Evolutionary conservation across 495 filamentous ascomycete species (phyloP).

Genomic region (Tetracladium setigerum): DNA sequence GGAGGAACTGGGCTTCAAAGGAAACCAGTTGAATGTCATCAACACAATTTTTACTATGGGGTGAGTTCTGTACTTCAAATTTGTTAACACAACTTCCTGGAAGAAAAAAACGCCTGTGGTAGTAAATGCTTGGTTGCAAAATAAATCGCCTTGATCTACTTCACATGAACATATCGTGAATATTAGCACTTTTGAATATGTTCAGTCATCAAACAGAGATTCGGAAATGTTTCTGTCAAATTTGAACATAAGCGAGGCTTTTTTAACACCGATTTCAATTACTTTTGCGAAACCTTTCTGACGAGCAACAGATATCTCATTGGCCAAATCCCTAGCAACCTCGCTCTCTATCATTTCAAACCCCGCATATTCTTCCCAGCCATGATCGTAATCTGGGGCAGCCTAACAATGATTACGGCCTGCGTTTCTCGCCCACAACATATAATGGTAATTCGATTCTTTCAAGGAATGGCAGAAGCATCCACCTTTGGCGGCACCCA

Average conservation of each 20-base stretch:
- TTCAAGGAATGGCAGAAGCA: constrained; percentile 54
- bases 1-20: constrained; percentile 49
- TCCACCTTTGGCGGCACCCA: constrained; percentile 57
- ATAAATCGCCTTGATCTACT: no score
- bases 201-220: no score
- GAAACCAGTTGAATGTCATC: constrained; percentile 51
- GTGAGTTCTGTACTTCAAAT: constrained; percentile 11
- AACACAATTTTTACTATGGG: constrained; percentile 37
- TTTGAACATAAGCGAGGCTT: no score
- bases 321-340: constrained; percentile 52
- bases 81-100: constrained; percentile 22
- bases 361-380: constrained; percentile 53
- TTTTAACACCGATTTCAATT: not conserved
- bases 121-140: not conserved
- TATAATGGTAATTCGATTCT: constrained; percentile 63
- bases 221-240: no score
- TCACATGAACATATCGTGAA: no score
- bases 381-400: constrained; percentile 55
- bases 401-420: constrained; percentile 52
- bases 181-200: no score
- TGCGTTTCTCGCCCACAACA: constrained; percentile 37
- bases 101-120: no score
- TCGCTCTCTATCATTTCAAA: constrained; percentile 50
- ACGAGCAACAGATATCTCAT: constrained; percentile 44
- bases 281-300: not conserved